Conservation (phyloP, 805 yeast species). For the Zygoascus bituminiphila region DNA sequence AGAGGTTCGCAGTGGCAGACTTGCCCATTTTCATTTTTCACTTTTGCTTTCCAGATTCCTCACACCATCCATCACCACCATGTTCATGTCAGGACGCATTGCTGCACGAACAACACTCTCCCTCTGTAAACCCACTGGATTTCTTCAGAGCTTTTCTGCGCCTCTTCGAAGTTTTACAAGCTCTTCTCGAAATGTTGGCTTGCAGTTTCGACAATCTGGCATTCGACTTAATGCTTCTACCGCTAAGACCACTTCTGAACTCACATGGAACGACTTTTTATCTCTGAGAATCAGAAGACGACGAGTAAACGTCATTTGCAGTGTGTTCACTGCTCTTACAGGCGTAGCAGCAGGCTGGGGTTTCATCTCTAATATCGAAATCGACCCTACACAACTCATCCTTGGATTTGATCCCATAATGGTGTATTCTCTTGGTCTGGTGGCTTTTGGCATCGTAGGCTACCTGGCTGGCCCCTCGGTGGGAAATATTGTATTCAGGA, state of each 20-base stretch:
- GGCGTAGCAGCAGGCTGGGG: constrained; percentile 67
- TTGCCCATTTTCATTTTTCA: background rate
- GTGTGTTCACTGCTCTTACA: constrained; percentile 55
- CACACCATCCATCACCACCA: background rate
- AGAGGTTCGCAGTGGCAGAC: too few species aligned
- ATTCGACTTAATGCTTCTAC: background rate
- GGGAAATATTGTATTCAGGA: constrained; percentile 62
- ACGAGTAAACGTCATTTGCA: constrained; percentile 55
- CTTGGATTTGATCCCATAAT: constrained; percentile 87
- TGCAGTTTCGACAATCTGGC: background rate
- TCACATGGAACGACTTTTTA: constrained; percentile 79
- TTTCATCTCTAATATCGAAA: constrained; percentile 68
- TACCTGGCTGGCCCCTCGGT: constrained; percentile 74
- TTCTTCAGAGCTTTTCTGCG: background rate
- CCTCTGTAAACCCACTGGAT: background rate
- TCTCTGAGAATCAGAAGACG: constrained; percentile 68
- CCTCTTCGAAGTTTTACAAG: background rate
- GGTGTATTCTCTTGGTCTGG: constrained; percentile 65
- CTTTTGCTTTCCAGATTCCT: background rate
- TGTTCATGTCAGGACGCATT: background rate
- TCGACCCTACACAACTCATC: constrained; percentile 79
- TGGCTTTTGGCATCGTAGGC: constrained; percentile 68
- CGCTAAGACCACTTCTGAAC: background rate
- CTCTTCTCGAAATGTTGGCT: background rate
- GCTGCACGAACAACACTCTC: background rate